A percentile compares a stretch with the other conserved stretches of the same genome.
phyloP scores from a whole-genome alignment of 176 grass and related monocot species.

The Melocanna baccifera region DNA sequence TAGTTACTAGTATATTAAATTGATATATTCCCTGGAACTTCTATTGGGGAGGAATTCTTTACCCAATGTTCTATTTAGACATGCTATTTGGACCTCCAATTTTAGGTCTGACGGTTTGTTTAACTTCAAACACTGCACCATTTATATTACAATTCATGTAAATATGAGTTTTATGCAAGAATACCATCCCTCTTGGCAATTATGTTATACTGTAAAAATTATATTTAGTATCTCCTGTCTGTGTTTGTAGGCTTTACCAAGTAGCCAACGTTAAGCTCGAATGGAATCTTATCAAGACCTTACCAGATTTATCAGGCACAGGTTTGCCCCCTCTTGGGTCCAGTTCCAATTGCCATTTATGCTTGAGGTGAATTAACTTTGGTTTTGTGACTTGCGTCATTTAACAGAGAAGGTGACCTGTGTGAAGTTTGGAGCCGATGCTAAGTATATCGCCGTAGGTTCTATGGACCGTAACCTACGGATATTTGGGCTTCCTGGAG shows the following conservation, averaged over 20 bases:
- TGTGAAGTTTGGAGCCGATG: slow-evolving; percentile 83
- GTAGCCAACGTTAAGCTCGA: slow-evolving; percentile 91
- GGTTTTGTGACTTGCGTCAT: not conserved
- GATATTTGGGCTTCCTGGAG: slow-evolving; percentile 88
- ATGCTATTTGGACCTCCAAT: not conserved
- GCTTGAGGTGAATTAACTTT: not conserved
- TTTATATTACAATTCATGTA: not conserved
- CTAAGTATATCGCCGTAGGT: slow-evolving; percentile 76
- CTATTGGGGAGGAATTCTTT: not conserved
- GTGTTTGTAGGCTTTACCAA: slow-evolving; percentile 77
- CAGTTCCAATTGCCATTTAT: not conserved
- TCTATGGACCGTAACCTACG: slow-evolving; percentile 97
- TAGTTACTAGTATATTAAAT: not conserved
- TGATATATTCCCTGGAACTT: not conserved
- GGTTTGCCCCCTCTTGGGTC: slow-evolving; percentile 28
- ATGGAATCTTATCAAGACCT: slow-evolving; percentile 95
- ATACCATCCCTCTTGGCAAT: not conserved
- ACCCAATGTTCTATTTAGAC: not conserved
- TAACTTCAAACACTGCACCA: not conserved
- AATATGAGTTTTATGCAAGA: not conserved
- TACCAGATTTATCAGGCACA: slow-evolving; percentile 96
- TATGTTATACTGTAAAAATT: not conserved
- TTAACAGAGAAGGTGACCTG: slow-evolving; percentile 75
- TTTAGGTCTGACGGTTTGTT: not conserved
- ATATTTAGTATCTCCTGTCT: not conserved